These are phyloP conservation scores for Stenocarpella maydis DNA, from an alignment of 2,329 filamentous ascomycete genomes.

Conservation along the genomic window DNA sequence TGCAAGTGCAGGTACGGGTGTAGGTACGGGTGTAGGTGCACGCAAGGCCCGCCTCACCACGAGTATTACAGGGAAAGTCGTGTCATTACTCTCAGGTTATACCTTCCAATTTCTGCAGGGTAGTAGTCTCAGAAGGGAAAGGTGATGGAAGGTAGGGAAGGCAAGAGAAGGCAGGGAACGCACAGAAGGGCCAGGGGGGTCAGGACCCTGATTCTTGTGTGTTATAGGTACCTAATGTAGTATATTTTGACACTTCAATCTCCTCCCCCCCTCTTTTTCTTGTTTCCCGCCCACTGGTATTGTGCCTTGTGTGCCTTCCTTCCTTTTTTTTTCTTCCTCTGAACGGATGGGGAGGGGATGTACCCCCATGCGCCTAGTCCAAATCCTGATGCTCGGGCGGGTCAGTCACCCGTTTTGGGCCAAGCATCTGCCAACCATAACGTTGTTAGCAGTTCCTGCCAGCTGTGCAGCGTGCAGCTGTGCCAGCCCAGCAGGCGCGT, in stretches of 20 bases:
- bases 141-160: neutral
- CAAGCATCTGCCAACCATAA: neutral
- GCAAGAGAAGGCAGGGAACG: neutral
- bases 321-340: neutral
- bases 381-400: neutral
- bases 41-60: conserved; percentile 1
- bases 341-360: neutral
- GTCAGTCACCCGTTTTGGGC: neutral
- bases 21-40: too few relatives aligned
- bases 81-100: conserved; percentile 19
- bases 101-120: conserved; percentile 15
- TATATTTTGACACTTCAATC: neutral
- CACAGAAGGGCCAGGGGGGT: too few relatives aligned
- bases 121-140: conserved; percentile 19
- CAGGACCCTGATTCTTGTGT: conserved; percentile 12
- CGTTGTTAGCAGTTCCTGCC: too few relatives aligned
- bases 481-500: neutral
- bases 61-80: conserved; percentile 19
- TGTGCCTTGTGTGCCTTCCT: neutral
- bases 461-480: neutral
- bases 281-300: too few relatives aligned
- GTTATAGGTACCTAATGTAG: too few relatives aligned
- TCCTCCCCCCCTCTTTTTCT: neutral
- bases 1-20: too few relatives aligned
- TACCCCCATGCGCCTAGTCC: neutral